These are phyloP conservation scores for Claviceps humidiphila DNA, from an alignment of 2,329 filamentous ascomycete species.

Conservation along the genomic window DNA sequence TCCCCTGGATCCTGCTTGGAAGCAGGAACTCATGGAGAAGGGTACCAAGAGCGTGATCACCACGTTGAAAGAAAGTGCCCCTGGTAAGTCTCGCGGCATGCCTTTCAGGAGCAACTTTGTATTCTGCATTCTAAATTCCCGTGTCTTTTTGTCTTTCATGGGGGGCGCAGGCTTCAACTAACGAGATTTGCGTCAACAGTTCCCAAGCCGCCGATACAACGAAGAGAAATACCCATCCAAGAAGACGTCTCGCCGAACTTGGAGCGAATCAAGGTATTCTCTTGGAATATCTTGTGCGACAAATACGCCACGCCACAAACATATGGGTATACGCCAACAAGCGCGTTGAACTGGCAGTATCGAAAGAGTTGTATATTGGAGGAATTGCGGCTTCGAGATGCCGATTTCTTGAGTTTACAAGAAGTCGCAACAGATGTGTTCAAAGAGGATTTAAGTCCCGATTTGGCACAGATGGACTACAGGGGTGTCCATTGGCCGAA, in stretches of 20 bases:
- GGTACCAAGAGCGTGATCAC: conserved; percentile 78
- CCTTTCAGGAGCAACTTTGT: background rate
- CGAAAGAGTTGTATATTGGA: conserved; percentile 70
- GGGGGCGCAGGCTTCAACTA: background rate
- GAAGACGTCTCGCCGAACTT: conserved; percentile 44
- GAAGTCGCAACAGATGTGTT: conserved; percentile 89
- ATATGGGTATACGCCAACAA: conserved; percentile 82
- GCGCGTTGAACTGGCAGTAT: conserved; percentile 75
- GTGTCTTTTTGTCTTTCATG: too few relatives aligned
- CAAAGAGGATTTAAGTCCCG: conserved; percentile 79
- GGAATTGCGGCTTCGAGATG: conserved; percentile 65
- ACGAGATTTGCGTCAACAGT: conserved; percentile 34
- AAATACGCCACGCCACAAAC: conserved; percentile 74
- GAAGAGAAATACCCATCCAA: conserved; percentile 68
- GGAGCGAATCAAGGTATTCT: conserved; percentile 72
- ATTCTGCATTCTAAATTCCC: too few relatives aligned
- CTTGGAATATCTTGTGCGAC: conserved; percentile 93
- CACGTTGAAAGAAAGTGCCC: conserved; percentile 70
- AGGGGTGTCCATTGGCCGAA: conserved; percentile 91
- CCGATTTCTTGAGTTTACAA: conserved; percentile 86
- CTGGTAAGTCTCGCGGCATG: conserved; percentile 43
- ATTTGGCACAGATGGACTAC: conserved; percentile 77
- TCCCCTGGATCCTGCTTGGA: conserved; percentile 61
- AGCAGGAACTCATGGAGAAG: conserved; percentile 71
- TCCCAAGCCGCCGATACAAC: conserved; percentile 60